Evolutionary conservation across 164 flowering plant genomes (phyloP).

Genomic region (Piper betle): DNA sequence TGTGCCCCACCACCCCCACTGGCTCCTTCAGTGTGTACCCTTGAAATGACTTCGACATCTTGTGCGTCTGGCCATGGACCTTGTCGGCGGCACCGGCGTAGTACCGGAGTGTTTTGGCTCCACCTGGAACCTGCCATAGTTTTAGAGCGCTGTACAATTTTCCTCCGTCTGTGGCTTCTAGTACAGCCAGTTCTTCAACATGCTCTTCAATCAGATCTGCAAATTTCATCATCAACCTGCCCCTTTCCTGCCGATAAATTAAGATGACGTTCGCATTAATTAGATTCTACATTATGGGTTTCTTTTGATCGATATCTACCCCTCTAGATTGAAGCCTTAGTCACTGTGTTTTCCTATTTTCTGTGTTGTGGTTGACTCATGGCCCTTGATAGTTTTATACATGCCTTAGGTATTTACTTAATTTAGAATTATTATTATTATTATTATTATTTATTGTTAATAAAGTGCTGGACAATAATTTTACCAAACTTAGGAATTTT

Average conservation of each 20-base stretch:
- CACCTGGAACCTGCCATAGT: conserved; percentile 30
- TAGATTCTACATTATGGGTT: too few relatives aligned
- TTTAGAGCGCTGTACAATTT: conserved; percentile 31
- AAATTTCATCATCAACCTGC: conserved; percentile 47
- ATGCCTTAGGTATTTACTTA: too few relatives aligned
- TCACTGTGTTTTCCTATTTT: too few relatives aligned
- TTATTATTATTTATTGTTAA: too few relatives aligned
- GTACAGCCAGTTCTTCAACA: conserved; percentile 47
- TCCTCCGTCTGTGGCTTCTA: conserved; percentile 62
- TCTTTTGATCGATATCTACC: too few relatives aligned
- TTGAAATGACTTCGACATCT: conserved; percentile 35
- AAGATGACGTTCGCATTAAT: too few relatives aligned
- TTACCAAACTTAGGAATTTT: too few relatives aligned
- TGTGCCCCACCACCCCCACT: conserved; percentile 69
- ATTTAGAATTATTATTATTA: too few relatives aligned
- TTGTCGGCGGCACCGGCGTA: conserved; percentile 56
- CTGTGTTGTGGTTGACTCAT: too few relatives aligned
- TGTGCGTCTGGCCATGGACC: conserved; percentile 64
- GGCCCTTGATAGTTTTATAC: too few relatives aligned
- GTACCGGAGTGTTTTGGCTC: conserved; percentile 33
- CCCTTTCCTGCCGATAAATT: conserved; percentile 57
- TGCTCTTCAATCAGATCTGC: conserved; percentile 58
- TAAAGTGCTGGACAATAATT: too few relatives aligned
- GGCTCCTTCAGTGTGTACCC: conserved; percentile 71
- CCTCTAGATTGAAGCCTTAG: too few relatives aligned